Evolutionary conservation across 345 rosid genomes (phyloP), one percentile per base, ranked within the genome.

Genomic region (Euclidium syriacum): DNA sequence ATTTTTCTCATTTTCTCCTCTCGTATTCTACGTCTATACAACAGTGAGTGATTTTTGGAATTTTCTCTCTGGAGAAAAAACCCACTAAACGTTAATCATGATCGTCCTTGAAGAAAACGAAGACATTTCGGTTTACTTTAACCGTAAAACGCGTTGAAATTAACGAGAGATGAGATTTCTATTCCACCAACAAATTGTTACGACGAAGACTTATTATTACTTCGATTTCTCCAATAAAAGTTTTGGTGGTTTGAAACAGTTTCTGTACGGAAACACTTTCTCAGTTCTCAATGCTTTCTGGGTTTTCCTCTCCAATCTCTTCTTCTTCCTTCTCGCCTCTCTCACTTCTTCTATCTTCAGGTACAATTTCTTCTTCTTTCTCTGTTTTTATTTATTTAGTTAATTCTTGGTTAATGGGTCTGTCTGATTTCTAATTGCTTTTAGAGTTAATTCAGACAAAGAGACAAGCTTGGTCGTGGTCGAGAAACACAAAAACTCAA

Each of bases 281-380:
- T 26, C 71, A 23, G 24, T 58, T 32, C 56, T 73, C 43, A 5
- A 65, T 61, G 77, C 74, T 59, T 70, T 79, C 65, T 76, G 81
- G 86, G 72, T 42, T 73, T 77, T 73, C 59, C 58, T 90, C 67
- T 83, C 55, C 74, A 75, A 73, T 60, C 66, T 68, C 78, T 44
- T 77, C 50, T 43, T 72, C 65, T 70, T 8, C 67, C 67, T 78
- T 26, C 51, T 78, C 36, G 70, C 61, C 56, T 71, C 78, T 38
- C 19, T 76, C 9, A 35, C 55, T 52, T 18, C 67, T 9, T 58
- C 20, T 27, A 3, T 82, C 39, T 72, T 73, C 77, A 73, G 89
- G 96, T 85, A 72, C 27, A 47, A 36, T 51, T 26, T 23, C 10
- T 11, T 19, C 3, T 15, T 27, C n/a, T 6, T 47, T 38, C 30